These are phyloP conservation scores for Pichia sp. DNA, from an alignment of 1,139 yeast species.

Conservation along the genomic window DNA sequence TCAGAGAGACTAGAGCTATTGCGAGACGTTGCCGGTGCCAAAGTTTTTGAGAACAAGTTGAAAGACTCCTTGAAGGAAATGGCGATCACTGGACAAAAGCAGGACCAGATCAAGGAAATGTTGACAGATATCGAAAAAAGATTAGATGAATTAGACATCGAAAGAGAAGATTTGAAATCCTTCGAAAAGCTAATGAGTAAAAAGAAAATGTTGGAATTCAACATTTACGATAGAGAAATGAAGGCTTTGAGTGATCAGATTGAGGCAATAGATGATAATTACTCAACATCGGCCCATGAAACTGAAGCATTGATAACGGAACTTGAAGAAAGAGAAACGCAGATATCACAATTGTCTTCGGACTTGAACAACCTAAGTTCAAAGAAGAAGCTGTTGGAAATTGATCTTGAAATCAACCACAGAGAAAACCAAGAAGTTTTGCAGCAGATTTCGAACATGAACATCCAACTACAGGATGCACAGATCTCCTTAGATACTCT, in stretches of 20 bases:
- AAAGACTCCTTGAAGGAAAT: slow-evolving; percentile 78
- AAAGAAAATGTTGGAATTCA: slow-evolving; percentile 70
- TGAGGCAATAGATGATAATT: slow-evolving; percentile 57
- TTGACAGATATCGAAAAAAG: slow-evolving; percentile 66
- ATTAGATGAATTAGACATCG: slow-evolving; percentile 73
- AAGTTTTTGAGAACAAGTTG: slow-evolving; percentile 77
- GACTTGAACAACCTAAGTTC: slow-evolving; percentile 42
- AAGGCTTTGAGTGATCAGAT: slow-evolving; percentile 56
- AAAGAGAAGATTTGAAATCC: slow-evolving; percentile 67
- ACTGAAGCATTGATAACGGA: slow-evolving; percentile 43
- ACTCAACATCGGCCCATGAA: slow-evolving; percentile 46
- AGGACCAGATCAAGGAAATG: slow-evolving; percentile 72
- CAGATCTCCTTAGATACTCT: slow-evolving; percentile 19
- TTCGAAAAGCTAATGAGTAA: slow-evolving; percentile 65
- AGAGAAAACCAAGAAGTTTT: slow-evolving; percentile 45
- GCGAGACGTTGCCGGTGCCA: slow-evolving; percentile 95
- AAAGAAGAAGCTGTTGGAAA: slow-evolving; percentile 41
- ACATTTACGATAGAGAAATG: slow-evolving; percentile 73
- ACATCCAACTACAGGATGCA: slow-evolving; percentile 27
- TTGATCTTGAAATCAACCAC: slow-evolving; percentile 50
- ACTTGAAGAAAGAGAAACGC: slow-evolving; percentile 45
- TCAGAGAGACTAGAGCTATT: slow-evolving; percentile 70
- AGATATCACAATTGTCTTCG: slow-evolving; percentile 45
- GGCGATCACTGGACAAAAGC: slow-evolving; percentile 64
- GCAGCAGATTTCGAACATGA: slow-evolving; percentile 31